A percentile compares a stretch with the other conserved stretches of the same genome.
phyloP scores from a whole-genome alignment of 306 rosid species.

The Adenanthera pavonina region DNA sequence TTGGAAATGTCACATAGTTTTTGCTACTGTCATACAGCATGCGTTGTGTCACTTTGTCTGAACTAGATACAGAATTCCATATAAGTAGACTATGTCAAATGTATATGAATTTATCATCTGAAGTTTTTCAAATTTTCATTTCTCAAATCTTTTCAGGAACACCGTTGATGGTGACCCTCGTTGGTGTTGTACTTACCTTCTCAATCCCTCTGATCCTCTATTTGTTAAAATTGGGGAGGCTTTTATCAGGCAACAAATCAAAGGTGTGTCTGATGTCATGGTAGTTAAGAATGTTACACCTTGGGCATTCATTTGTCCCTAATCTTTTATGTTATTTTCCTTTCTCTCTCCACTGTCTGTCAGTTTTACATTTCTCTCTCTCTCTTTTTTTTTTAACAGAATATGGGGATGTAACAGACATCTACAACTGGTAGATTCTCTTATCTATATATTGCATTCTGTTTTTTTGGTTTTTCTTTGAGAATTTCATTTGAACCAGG shows the following conservation, averaged over 20 bases:
- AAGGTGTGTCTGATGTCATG: slow-evolving; percentile 57
- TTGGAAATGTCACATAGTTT: slow-evolving; percentile 11
- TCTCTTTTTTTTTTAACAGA: slow-evolving; percentile 52
- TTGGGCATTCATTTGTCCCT: background rate
- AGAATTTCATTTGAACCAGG: slow-evolving; percentile 24
- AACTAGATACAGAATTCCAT: slow-evolving; percentile 13
- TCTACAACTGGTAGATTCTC: slow-evolving; percentile 80
- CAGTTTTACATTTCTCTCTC: slow-evolving; percentile 33
- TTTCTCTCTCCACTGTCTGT: slow-evolving; percentile 15
- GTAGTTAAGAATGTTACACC: slow-evolving; percentile 14
- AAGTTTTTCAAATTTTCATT: slow-evolving; percentile 32
- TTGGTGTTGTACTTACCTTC: slow-evolving; percentile 97
- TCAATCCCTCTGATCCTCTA: slow-evolving; percentile 91
- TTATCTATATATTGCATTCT: slow-evolving; percentile 27
- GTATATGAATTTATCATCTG: slow-evolving; percentile 21
- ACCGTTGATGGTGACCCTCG: slow-evolving; percentile 76
- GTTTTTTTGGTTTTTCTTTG: background rate
- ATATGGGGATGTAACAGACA: slow-evolving; percentile 93
- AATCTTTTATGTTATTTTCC: background rate
- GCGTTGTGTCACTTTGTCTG: slow-evolving; percentile 15
- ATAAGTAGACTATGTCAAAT: background rate
- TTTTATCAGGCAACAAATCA: slow-evolving; percentile 73
- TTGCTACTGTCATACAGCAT: slow-evolving; percentile 26
- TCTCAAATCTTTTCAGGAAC: slow-evolving; percentile 59
- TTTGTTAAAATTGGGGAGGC: slow-evolving; percentile 89